A percentile compares a stretch with the other conserved stretches of the same genome.
Evolutionary conservation across 1,284 basidiomycete species (phyloP).

Genomic region (Pascua guehoae): DNA sequence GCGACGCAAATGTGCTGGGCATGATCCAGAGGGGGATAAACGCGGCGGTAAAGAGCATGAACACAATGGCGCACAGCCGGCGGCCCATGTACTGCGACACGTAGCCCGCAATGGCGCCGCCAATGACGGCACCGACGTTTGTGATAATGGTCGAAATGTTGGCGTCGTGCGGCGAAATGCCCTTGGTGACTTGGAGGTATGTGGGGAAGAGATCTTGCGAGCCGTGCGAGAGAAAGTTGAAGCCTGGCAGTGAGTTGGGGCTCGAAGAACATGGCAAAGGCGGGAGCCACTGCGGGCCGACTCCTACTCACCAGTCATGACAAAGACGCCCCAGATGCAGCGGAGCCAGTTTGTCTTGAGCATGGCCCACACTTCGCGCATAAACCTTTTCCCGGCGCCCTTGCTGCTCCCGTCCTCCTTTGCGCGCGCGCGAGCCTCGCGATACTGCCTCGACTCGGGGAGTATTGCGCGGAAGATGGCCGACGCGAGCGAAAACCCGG

Average conservation of each 20-base stretch:
- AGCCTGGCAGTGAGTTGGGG: slow-evolving; percentile 57
- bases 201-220: slow-evolving; percentile 64
- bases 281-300: no score
- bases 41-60: slow-evolving; percentile 50
- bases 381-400: slow-evolving; percentile 66
- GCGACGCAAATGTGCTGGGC: slow-evolving; percentile 53
- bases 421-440: slow-evolving; percentile 46
- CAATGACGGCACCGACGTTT: slow-evolving; percentile 63
- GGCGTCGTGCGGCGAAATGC: slow-evolving; percentile 56
- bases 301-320: slow-evolving; percentile 40
- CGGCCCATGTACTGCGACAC: slow-evolving; percentile 81
- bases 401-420: slow-evolving; percentile 34
- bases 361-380: slow-evolving; percentile 68
- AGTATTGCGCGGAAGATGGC: slow-evolving; percentile 67
- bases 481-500: slow-evolving; percentile 70
- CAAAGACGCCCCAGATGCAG: slow-evolving; percentile 69
- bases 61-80: slow-evolving; percentile 60
- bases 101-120: slow-evolving; percentile 74
- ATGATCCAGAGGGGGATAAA: slow-evolving; percentile 71
- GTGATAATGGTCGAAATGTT: slow-evolving; percentile 86
- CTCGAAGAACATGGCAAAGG: slow-evolving; percentile 55
- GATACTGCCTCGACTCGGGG: slow-evolving; percentile 78
- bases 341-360: slow-evolving; percentile 74
- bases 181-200: slow-evolving; percentile 57
- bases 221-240: slow-evolving; percentile 89